Conservation (phyloP, 768 basidiomycete genomes). For the Lactarius evosmus region DNA sequence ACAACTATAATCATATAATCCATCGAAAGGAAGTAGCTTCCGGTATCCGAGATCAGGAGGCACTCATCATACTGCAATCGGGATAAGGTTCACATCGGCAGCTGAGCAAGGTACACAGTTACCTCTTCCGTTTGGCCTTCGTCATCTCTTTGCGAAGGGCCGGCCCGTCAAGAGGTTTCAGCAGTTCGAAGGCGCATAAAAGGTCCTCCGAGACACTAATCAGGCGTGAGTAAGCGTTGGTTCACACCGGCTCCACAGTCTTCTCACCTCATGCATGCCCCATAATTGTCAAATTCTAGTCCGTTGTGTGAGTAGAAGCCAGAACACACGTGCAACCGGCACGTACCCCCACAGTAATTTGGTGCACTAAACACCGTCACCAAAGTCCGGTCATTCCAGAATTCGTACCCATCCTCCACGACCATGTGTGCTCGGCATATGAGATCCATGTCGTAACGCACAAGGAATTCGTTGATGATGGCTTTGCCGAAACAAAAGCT, state of each 20-base stretch:
- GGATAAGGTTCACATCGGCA: not conserved
- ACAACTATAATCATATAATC: slow-evolving; percentile 28
- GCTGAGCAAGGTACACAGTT: not conserved
- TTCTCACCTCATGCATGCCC: slow-evolving; percentile 87
- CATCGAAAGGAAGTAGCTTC: slow-evolving; percentile 4
- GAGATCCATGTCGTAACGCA: slow-evolving; percentile 96
- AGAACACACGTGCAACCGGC: slow-evolving; percentile 12
- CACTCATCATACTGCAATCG: slow-evolving; percentile 28
- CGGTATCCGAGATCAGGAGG: slow-evolving; percentile 16
- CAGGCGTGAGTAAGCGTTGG: slow-evolving; percentile 4
- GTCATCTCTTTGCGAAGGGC: slow-evolving; percentile 98
- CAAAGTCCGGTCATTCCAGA: slow-evolving; percentile 98
- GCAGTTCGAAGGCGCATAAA: slow-evolving; percentile 93
- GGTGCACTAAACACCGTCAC: slow-evolving; percentile 99
- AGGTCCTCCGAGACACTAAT: slow-evolving; percentile 92
- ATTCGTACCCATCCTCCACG: slow-evolving; percentile 98
- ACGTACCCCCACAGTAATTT: slow-evolving; percentile 92
- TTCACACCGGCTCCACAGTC: not conserved
- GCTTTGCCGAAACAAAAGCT: slow-evolving; percentile 99
- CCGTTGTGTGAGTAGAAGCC: slow-evolving; percentile 27
- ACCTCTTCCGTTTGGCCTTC: slow-evolving; percentile 98
- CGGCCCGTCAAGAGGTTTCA: slow-evolving; percentile 93
- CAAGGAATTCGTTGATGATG: slow-evolving; percentile 94
- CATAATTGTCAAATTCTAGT: slow-evolving; percentile 91
- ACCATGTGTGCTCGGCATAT: slow-evolving; percentile 99